These are phyloP conservation scores for Bretschneidera sinensis DNA, from an alignment of 345 rosid species.

Conservation along the genomic window DNA sequence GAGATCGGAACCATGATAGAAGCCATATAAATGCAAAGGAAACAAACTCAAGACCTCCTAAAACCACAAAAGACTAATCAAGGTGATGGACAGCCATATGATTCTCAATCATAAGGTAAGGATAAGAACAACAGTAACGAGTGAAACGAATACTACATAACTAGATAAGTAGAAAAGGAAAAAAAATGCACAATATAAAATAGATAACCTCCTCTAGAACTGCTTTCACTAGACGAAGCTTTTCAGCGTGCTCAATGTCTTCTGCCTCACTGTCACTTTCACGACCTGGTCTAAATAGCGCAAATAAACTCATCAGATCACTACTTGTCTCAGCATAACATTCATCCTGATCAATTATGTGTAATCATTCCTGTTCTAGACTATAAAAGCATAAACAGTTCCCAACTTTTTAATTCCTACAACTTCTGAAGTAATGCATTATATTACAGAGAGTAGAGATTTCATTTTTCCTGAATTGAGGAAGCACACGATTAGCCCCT, in stretches of 20 bases:
- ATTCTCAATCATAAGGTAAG: not conserved
- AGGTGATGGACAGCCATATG: no score
- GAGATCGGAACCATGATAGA: not conserved
- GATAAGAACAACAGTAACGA: not conserved
- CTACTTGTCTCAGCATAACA: not conserved
- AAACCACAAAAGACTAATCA: not conserved
- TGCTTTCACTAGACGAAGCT: slow-evolving; percentile 97
- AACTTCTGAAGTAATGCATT: not conserved
- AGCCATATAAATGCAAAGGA: not conserved
- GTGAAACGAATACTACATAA: no score
- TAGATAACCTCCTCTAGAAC: slow-evolving; percentile 90
- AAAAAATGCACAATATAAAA: slow-evolving; percentile 2
- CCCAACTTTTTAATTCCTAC: not conserved
- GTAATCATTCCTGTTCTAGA: not conserved
- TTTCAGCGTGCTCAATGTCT: slow-evolving; percentile 97
- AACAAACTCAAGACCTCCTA: no score
- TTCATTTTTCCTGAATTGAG: not conserved
- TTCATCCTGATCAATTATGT: not conserved
- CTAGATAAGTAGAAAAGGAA: not conserved
- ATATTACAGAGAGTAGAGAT: not conserved
- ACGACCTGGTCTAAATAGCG: slow-evolving; percentile 60
- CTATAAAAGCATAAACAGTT: not conserved
- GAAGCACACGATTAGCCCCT: not conserved
- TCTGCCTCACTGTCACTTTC: slow-evolving; percentile 99
- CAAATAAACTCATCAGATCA: slow-evolving; percentile 14